phyloP scores from a whole-genome alignment of 2,329 filamentous ascomycete species.

The Raffaelea arxii region DNA sequence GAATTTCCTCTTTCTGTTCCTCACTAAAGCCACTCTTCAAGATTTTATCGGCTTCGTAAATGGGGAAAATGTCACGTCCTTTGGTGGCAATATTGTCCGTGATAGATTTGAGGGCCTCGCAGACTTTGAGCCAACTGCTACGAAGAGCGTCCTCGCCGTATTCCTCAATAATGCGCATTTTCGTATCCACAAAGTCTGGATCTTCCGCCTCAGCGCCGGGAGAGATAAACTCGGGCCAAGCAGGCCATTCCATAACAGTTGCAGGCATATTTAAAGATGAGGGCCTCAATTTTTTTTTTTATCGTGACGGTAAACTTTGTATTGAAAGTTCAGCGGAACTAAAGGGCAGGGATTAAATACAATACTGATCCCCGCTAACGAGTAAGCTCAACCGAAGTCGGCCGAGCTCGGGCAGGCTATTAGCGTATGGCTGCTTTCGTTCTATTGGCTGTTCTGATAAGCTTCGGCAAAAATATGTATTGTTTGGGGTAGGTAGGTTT shows the following conservation, averaged over 20 bases:
- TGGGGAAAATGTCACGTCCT: neutral
- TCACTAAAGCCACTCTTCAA: neutral
- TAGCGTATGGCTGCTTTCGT: too few species aligned
- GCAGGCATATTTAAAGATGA: too few species aligned
- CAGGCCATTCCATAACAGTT: neutral
- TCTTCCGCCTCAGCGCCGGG: neutral
- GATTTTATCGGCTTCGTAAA: neutral
- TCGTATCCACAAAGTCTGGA: neutral
- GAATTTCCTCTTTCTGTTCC: neutral
- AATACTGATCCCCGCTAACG: too few species aligned
- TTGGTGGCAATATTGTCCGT: neutral
- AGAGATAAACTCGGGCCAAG: neutral
- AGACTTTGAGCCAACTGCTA: neutral
- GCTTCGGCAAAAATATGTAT: too few species aligned
- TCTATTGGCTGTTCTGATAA: too few species aligned
- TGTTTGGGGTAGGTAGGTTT: too few species aligned
- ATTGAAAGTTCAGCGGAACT: too few species aligned
- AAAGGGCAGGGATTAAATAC: too few species aligned
- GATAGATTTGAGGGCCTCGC: neutral
- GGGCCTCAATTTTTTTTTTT: too few species aligned
- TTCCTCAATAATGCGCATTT: neutral
- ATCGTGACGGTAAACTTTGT: too few species aligned
- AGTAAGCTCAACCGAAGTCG: too few species aligned
- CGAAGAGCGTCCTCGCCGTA: neutral
- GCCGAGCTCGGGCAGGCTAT: too few species aligned